Conservation (phyloP, 805 yeast genomes). For the Candida takata region DNA sequence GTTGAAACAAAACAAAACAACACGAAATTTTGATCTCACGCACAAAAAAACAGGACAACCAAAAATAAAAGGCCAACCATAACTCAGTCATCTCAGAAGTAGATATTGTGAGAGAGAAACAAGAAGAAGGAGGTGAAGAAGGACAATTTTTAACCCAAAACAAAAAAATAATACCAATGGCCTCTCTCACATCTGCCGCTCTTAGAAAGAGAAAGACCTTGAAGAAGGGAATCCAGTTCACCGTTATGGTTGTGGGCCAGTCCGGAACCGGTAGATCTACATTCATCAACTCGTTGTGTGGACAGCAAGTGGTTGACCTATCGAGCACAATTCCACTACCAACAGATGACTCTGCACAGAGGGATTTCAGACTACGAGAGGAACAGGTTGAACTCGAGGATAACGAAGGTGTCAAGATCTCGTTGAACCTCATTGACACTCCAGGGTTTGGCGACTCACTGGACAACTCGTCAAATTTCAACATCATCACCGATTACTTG, state of each 20-base stretch:
- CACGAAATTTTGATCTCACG: no score
- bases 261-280: conserved; percentile 90
- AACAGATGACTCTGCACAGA: conserved; percentile 43
- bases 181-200: conserved; percentile 45
- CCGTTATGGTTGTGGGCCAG: conserved; percentile 81
- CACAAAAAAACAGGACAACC: no score
- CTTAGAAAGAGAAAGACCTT: conserved; percentile 70
- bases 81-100: no score
- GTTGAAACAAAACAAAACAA: not conserved
- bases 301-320: conserved; percentile 74
- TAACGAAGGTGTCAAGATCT: conserved; percentile 77
- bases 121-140: no score
- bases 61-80: no score
- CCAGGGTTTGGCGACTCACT: conserved; percentile 78
- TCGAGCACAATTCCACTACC: conserved; percentile 50
- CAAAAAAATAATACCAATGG: conserved; percentile 27
- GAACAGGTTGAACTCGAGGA: conserved; percentile 82
- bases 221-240: conserved; percentile 80
- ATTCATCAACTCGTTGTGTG: conserved; percentile 84
- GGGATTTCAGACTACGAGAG: conserved; percentile 60
- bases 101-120: no score
- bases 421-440: conserved; percentile 69
- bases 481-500: conserved; percentile 66
- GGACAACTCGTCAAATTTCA: conserved; percentile 61
- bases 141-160: no score